Evolutionary conservation across 768 basidiomycete genomes (phyloP).

Genomic region (Strobilomyces confusus): DNA sequence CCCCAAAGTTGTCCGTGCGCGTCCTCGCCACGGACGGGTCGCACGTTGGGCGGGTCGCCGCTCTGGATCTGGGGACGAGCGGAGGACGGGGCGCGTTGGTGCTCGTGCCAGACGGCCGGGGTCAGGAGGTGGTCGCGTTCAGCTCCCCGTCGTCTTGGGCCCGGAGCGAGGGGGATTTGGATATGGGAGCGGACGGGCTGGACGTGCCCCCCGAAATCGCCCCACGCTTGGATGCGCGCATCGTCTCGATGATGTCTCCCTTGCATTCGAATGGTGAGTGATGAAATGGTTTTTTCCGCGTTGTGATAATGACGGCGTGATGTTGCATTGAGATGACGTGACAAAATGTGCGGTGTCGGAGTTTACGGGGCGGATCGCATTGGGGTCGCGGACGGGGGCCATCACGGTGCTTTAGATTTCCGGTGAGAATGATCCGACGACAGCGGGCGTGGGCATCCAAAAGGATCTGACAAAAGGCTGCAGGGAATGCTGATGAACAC

Average conservation of each 20-base stretch:
- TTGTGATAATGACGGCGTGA: neutral
- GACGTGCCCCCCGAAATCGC: neutral
- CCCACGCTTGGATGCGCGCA: neutral
- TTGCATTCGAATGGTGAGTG: neutral
- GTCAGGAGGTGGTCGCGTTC: neutral
- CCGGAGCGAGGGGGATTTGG: neutral
- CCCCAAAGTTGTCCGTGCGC: neutral
- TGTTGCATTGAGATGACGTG: neutral
- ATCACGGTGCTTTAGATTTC: slow-evolving; percentile 3
- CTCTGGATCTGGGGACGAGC: neutral
- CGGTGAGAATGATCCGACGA: too few relatives aligned
- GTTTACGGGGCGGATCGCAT: slow-evolving; percentile 38
- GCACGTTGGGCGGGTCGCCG: neutral
- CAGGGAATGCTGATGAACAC: too few relatives aligned
- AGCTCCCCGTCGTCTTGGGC: neutral
- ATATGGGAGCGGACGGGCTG: neutral
- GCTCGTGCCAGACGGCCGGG: neutral
- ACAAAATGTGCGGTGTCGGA: slow-evolving; percentile 24
- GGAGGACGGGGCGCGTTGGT: neutral
- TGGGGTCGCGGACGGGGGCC: slow-evolving; percentile 37
- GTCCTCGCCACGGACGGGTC: neutral
- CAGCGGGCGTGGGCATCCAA: too few relatives aligned
- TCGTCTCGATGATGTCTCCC: neutral
- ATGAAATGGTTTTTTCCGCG: too few relatives aligned
- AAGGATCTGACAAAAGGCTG: too few relatives aligned